These are phyloP conservation scores for Lyophyllum shimeji DNA, from an alignment of 768 basidiomycete species.

Conservation along the genomic window DNA sequence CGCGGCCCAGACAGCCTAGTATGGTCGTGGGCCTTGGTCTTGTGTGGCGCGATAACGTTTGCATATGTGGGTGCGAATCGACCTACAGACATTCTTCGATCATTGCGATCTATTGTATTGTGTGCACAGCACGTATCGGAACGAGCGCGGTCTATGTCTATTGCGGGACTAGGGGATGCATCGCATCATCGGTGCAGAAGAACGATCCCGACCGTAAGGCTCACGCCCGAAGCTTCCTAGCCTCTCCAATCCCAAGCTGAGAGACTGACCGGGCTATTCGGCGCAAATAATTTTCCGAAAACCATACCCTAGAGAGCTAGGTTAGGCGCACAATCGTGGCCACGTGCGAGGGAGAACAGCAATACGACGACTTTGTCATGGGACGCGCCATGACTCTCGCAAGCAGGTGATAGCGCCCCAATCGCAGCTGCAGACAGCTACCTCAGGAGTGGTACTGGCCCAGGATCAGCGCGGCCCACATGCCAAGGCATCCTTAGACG, in stretches of 20 bases:
- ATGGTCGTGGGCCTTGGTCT: neutral
- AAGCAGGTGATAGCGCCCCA: neutral
- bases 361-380: neutral
- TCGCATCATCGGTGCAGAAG: neutral
- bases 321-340: neutral
- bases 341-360: neutral
- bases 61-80: neutral
- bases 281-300: neutral
- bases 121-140: neutral
- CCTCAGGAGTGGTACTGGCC: neutral
- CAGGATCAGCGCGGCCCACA: neutral
- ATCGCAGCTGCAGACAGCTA: neutral
- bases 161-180: neutral
- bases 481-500: neutral
- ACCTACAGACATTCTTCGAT: neutral
- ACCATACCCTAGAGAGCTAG: neutral
- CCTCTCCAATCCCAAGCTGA: neutral
- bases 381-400: neutral
- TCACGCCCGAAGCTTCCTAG: neutral
- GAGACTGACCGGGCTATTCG: neutral
- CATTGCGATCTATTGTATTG: neutral
- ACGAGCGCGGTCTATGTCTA: neutral
- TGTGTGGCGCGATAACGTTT: slow-evolving; percentile 3
- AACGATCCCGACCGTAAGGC: neutral
- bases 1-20: neutral